Evolutionary conservation across 139 green algal genomes (phyloP), one percentile per base, ranked within the genome.

Genomic region (Asterochloris sp.): DNA sequence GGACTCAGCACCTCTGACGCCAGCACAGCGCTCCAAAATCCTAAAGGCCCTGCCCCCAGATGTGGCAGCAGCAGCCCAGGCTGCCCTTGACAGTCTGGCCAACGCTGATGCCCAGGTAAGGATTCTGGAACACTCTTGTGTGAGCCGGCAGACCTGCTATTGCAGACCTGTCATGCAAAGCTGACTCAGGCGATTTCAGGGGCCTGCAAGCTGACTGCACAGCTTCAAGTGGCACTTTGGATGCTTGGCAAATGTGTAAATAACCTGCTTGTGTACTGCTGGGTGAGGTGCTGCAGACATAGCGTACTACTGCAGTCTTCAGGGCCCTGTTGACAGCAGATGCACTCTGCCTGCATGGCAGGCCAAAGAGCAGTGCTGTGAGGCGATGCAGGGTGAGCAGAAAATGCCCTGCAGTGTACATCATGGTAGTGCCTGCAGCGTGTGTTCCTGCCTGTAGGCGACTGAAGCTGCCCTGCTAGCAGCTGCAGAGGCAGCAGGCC

Each of bases 401-500:
- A 76, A 71, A 10, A 71, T 24, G 17, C 8, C n/a, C 19, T 38
- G 4, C n/a, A 29, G n/a, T 28, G n/a, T 9, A 15, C 16, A 28
- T 38, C 13, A 19, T 67, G 74, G 11, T 24, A 26, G 11, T 12
- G 62, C 23, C 28, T 1, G 6, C 38, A 26, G 74, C 28, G 4
- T 67, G 16, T 10, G 1, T 21, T 14, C 74, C 13, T 79, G 29
- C 28, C 63, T 84, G 81, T 73, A 84, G 73, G 63, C 29, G 17
- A 54, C 69, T 17, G 10, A 62, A 63, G 16, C 66, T 0, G 83
- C 86, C 38, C 69, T 98, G 68, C 86, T 92, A 21, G 75, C 77
- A 21, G 86, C 84, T 61, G 89, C 88, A 0, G 81, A 86, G 47
- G 88, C 86, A n/a, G 87, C 83, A 0, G 93, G 94, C 63, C 62